Conservation (phyloP, 768 basidiomycete genomes). For the Leucogyrophana mollusca region DNA sequence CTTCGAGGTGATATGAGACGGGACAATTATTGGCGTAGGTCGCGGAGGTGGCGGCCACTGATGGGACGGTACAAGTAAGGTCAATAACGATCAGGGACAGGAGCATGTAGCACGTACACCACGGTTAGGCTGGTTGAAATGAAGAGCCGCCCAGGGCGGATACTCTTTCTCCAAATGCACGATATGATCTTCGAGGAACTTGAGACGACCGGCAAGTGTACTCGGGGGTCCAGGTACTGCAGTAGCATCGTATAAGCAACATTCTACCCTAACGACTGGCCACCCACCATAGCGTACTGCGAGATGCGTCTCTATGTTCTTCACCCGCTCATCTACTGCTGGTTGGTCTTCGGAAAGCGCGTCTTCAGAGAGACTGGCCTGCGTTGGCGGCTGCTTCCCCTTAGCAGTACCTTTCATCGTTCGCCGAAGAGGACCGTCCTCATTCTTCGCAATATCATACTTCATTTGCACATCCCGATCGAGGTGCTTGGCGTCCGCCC, state of each 20-base stretch:
- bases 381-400: constrained; percentile 8
- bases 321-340: constrained; percentile 61
- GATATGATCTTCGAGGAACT: constrained; percentile 76
- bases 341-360: constrained; percentile 48
- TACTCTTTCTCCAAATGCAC: constrained; percentile 77
- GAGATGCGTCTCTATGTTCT: constrained; percentile 69
- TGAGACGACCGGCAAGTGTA: constrained; percentile 61
- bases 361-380: constrained; percentile 19
- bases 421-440: constrained; percentile 69
- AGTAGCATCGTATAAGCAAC: constrained; percentile 7
- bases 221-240: constrained; percentile 72
- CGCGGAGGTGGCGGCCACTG: constrained; percentile 88
- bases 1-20: constrained; percentile 54
- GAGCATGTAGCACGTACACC: constrained; percentile 51
- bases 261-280: neutral
- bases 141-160: constrained; percentile 86
- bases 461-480: constrained; percentile 81
- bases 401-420: constrained; percentile 41
- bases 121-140: constrained; percentile 82
- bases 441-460: constrained; percentile 86
- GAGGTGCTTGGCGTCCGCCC: constrained; percentile 67
- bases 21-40: constrained; percentile 75
- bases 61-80: constrained; percentile 1
- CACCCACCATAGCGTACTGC: constrained; percentile 69
- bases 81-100: neutral